Base-by-base conservation (phyloP, 441 rosid species). In the Populus hybrid region DNA sequence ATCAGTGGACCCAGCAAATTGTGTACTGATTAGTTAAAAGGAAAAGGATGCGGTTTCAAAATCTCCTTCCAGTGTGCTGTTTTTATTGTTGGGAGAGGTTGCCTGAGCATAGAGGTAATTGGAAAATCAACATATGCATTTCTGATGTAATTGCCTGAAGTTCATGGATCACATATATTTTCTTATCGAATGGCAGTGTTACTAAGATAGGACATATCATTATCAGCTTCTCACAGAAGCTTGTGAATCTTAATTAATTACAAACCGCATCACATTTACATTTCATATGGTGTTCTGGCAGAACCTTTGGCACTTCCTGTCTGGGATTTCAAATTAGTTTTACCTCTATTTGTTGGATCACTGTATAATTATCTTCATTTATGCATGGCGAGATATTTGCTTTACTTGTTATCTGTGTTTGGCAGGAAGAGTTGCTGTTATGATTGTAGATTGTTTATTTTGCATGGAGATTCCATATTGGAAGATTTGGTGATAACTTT, bases 401-500 rank as follows among this genome's bases (percentile, higher is more conserved):
- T 80, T 28, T 69, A 11, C 64, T 80, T 18, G 63, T 77, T 78
- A 10, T 78, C 45, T 80, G 26, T 77, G 38, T 66, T 82, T 75
- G 45, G 83, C 91, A 89, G 91, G 89, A 87, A 87, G 79, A 81
- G 79, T 77, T 85, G 86, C 81, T 88, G 86, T 79, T 93, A 90
- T 26, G 84, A 88, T 77, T 77, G 78, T 61, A 82, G 82, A 81
- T 84, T 95, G 85, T 91, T 92, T 82, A 71, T 77, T 68, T 74
- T 74, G 50, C 89, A 89, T 45, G 97, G 93, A 74, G 89, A 82
- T 80, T 86, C 97, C 81, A 87, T 92, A 81, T 83, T 95, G 85
- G 97, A 95, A 87, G 97, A 92, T 84, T 82, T 94, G 87, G 90
- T 91, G 73, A 87, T 94, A 84, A 87, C 89, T 40, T 82, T 95